Evolutionary conservation across 352 stramenopile species (phyloP).

Genomic region (Salisapilia sapeloensis): DNA sequence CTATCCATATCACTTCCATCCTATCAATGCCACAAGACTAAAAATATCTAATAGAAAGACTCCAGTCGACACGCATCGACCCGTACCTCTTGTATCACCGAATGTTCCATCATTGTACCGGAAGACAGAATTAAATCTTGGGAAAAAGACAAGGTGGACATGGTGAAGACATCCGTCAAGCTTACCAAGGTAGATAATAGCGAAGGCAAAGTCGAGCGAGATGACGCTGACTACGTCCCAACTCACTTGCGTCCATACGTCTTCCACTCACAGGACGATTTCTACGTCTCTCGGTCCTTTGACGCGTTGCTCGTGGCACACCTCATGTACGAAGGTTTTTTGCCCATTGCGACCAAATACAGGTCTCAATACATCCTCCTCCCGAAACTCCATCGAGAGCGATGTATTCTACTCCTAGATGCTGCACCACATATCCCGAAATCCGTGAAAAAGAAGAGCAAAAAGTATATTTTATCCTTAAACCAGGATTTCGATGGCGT

Average conservation of each 20-base stretch:
- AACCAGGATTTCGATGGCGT: conserved; percentile 83
- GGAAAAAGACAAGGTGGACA: too few relatives aligned
- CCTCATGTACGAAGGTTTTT: conserved; percentile 89
- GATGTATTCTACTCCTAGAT: conserved; percentile 69
- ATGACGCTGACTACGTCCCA: conserved; percentile 79
- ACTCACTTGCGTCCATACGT: conserved; percentile 70
- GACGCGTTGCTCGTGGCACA: conserved; percentile 77
- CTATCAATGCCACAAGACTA: too few relatives aligned
- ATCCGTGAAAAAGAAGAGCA: conserved; percentile 79
- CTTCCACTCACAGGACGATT: conserved; percentile 86
- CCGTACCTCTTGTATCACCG: too few relatives aligned
- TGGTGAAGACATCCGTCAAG: too few relatives aligned
- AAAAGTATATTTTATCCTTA: conserved; percentile 73
- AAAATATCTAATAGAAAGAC: too few relatives aligned
- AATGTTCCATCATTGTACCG: too few relatives aligned
- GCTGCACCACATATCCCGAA: conserved; percentile 72
- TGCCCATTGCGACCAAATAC: conserved; percentile 85
- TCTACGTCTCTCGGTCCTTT: conserved; percentile 85
- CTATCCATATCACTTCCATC: too few relatives aligned
- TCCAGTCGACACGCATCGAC: too few relatives aligned
- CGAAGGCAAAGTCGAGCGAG: too few relatives aligned
- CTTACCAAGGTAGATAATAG: too few relatives aligned
- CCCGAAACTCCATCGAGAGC: conserved; percentile 81
- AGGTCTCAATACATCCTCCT: conserved; percentile 49
- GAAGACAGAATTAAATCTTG: too few relatives aligned